Conservation (phyloP, 139 green algal genomes). For the Eudorina sp. region DNA sequence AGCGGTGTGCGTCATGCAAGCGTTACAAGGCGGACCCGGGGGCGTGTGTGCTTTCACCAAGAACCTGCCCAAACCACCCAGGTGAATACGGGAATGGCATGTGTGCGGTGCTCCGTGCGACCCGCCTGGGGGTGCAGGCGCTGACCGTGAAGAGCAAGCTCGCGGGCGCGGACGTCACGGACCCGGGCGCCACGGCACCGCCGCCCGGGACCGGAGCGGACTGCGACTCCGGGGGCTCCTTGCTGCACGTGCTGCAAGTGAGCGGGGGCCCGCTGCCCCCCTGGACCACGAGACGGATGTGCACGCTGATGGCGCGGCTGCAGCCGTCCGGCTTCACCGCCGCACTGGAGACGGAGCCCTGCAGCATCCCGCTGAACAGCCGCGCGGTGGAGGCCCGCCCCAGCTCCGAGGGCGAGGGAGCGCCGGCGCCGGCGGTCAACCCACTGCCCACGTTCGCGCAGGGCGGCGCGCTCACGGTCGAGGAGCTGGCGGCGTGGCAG, state of each 20-base stretch:
- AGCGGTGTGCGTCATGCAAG: too few species aligned
- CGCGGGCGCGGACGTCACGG: not conserved
- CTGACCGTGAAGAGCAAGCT: not conserved
- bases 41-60: too few species aligned
- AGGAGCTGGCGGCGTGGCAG: conserved; percentile 35
- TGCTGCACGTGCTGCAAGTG: conserved; percentile 40
- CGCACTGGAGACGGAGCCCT: conserved; percentile 4
- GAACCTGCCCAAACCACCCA: not conserved
- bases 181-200: not conserved
- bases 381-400: not conserved
- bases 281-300: conserved; percentile 39
- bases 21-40: too few species aligned
- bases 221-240: not conserved
- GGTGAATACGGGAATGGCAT: not conserved
- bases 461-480: conserved; percentile 8
- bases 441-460: not conserved
- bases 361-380: conserved; percentile 35
- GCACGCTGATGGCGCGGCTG: not conserved
- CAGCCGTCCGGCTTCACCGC: conserved; percentile 5
- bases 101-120: not conserved
- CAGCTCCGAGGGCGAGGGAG: not conserved
- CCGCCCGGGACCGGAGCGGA: not conserved
- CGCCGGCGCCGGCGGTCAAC: not conserved
- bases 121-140: not conserved
- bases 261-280: conserved; percentile 31